Conservation (phyloP, 345 rosid species). For the Eucalyptus marginata region DNA sequence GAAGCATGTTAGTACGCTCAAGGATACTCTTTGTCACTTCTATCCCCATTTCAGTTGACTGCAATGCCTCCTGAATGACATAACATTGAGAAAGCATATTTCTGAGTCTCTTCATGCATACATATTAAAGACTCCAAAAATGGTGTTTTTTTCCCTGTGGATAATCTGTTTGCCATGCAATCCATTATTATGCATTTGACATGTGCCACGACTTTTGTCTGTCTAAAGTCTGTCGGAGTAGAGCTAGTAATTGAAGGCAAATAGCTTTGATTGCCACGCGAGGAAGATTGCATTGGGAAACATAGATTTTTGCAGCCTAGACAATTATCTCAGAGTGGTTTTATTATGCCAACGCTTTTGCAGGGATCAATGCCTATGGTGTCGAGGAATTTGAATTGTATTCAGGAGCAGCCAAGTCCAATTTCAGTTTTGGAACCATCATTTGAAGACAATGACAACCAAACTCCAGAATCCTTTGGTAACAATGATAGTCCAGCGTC, state of each 20-base stretch:
- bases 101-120: neutral
- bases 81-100: neutral
- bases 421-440: slow-evolving; percentile 68
- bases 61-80: neutral
- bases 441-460: slow-evolving; percentile 57
- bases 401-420: slow-evolving; percentile 95
- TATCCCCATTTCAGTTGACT: neutral
- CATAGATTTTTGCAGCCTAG: neutral
- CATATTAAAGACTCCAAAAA: neutral
- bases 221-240: neutral
- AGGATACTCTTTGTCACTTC: neutral
- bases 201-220: neutral
- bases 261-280: neutral
- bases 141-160: neutral
- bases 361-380: slow-evolving; percentile 40
- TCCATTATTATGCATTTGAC: neutral
- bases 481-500: neutral
- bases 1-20: neutral
- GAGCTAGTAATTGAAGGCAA: neutral
- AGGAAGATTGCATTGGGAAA: neutral
- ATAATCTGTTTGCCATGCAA: neutral
- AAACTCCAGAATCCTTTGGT: slow-evolving; percentile 22
- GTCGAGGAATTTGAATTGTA: slow-evolving; percentile 30
- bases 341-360: slow-evolving; percentile 4
- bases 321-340: neutral